These are phyloP conservation scores for Cryptococcus hybrid DNA, from an alignment of 1,284 basidiomycete genomes.

Conservation along the genomic window DNA sequence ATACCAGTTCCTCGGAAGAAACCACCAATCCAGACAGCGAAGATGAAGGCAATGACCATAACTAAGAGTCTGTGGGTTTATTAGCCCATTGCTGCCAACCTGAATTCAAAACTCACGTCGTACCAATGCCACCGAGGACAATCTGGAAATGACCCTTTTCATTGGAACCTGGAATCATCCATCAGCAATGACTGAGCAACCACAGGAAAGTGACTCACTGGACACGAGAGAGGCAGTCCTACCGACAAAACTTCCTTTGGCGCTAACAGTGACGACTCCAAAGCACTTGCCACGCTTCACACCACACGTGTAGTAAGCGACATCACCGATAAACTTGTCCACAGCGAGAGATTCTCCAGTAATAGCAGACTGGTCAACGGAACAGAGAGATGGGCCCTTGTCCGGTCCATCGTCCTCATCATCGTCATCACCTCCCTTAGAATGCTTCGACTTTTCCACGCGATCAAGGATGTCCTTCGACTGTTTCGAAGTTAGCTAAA, in stretches of 20 bases:
- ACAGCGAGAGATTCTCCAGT: constrained; percentile 94
- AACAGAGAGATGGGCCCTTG: constrained; percentile 32
- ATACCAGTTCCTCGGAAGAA: constrained; percentile 69
- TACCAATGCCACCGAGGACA: constrained; percentile 93
- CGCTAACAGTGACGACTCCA: constrained; percentile 94
- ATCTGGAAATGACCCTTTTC: constrained; percentile 97
- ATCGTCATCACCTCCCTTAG: constrained; percentile 30
- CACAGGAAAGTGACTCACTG: constrained; percentile 57
- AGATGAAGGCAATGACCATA: constrained; percentile 79
- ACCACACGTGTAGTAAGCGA: constrained; percentile 96
- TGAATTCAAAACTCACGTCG: constrained; percentile 72
- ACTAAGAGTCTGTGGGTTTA: constrained; percentile 83
- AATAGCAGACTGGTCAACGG: constrained; percentile 91
- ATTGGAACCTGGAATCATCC: constrained; percentile 51
- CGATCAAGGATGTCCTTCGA: constrained; percentile 23
- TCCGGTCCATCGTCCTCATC: constrained; percentile 44
- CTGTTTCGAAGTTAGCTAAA: constrained; percentile 1
- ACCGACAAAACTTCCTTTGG: constrained; percentile 94
- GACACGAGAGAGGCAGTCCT: constrained; percentile 93
- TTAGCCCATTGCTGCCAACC: no score
- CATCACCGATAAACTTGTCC: constrained; percentile 86
- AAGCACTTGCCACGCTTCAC: constrained; percentile 98
- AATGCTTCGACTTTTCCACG: constrained; percentile 14
- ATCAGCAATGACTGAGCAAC: no score
- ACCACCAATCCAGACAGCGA: constrained; percentile 86